These are phyloP conservation scores for Solanum peruvianum DNA, from an alignment of 257 asterid species.

Conservation along the genomic window DNA sequence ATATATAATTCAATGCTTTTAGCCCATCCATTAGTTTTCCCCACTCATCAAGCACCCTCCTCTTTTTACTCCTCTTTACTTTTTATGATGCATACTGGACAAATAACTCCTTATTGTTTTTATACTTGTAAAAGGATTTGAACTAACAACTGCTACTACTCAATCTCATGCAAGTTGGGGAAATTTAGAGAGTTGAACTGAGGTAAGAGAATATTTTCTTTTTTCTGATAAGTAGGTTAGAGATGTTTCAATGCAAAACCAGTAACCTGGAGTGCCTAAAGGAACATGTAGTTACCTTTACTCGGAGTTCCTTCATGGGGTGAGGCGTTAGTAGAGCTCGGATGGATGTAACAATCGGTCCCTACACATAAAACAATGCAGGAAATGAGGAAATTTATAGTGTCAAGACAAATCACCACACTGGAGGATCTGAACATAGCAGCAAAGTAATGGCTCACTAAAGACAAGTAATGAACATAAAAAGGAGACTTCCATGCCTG, in stretches of 20 bases:
- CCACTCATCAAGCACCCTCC: not conserved
- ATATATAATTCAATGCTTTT: not conserved
- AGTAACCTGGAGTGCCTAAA: not conserved
- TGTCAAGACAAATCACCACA: not conserved
- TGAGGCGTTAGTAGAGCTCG: slow-evolving; percentile 95
- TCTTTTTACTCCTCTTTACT: not conserved
- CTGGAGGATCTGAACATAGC: slow-evolving; percentile 1
- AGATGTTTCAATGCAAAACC: not conserved
- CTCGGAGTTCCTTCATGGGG: slow-evolving; percentile 99
- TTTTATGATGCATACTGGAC: not conserved
- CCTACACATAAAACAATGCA: slow-evolving; percentile 25
- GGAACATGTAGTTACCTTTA: slow-evolving; percentile 46
- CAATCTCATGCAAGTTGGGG: not conserved
- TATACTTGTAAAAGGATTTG: not conserved
- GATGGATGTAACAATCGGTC: slow-evolving; percentile 76
- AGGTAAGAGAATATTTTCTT: not conserved
- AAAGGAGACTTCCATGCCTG: slow-evolving; percentile 38
- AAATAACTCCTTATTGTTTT: not conserved
- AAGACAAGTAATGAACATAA: not conserved
- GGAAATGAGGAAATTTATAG: not conserved
- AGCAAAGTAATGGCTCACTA: not conserved
- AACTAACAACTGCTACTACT: not conserved
- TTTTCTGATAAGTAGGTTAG: not conserved
- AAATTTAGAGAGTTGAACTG: not conserved
- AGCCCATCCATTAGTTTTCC: not conserved